A percentile compares a stretch with the other conserved stretches of the same genome.
These are phyloP conservation scores for Diplodia sapinea DNA, from an alignment of 2,329 filamentous ascomycete species.

Conservation along the genomic window DNA sequence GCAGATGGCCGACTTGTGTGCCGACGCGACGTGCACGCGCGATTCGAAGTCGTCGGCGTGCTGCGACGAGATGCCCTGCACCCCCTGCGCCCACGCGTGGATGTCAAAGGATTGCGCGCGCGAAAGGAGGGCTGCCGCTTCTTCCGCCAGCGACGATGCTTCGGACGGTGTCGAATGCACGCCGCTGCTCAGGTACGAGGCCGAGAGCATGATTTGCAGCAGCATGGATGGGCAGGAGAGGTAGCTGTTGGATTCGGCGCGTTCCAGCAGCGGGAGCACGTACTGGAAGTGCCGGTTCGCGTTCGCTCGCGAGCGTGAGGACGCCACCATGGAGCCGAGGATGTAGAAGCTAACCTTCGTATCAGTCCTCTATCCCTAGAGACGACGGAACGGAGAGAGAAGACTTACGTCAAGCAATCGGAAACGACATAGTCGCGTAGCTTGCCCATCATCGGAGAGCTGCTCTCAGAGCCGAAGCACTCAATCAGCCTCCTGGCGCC, in stretches of 20 bases:
- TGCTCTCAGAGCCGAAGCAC: constrained; percentile 40
- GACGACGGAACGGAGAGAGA: background rate
- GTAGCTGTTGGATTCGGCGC: constrained; percentile 50
- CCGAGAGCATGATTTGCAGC: constrained; percentile 46
- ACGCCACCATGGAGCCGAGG: constrained; percentile 16
- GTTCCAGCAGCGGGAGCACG: constrained; percentile 41
- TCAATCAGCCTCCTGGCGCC: constrained; percentile 57
- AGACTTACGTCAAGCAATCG: constrained; percentile 8
- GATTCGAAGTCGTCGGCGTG: constrained; percentile 42
- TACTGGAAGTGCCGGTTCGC: constrained; percentile 12
- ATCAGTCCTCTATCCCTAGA: background rate
- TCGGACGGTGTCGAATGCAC: constrained; percentile 30
- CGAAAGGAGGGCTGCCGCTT: constrained; percentile 38
- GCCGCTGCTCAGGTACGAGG: constrained; percentile 42
- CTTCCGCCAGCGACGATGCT: constrained; percentile 34
- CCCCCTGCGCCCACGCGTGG: constrained; percentile 41
- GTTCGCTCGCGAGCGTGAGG: constrained; percentile 35
- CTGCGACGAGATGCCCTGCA: constrained; percentile 42
- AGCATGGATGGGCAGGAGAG: constrained; percentile 46
- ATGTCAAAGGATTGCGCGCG: constrained; percentile 43
- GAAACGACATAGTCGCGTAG: constrained; percentile 19
- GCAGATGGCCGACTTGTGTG: constrained; percentile 49
- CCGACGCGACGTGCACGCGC: constrained; percentile 46
- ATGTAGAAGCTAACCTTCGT: constrained; percentile 3
- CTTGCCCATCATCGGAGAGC: constrained; percentile 2